Percentiles rank a stretch among this genome's conserved stretches.
Evolutionary conservation across 108 stramenopile genomes (phyloP).

Genomic region (Chaetoceros muelleri): DNA sequence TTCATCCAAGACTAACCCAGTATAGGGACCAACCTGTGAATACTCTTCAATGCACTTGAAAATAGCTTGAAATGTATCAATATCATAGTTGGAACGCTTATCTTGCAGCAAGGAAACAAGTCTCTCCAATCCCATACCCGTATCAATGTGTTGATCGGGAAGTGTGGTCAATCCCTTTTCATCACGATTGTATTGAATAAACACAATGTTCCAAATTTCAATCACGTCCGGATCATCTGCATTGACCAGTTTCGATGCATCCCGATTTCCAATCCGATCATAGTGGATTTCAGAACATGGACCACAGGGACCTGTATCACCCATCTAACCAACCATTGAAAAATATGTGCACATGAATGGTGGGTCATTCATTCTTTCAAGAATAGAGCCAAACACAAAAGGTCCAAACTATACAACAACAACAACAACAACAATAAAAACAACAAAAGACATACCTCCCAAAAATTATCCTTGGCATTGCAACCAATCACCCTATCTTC

Average conservation of each 20-base stretch:
- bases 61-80: constrained; percentile 84
- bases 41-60: constrained; percentile 55
- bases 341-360: constrained; percentile 1
- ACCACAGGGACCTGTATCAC: constrained; percentile 94
- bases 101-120: constrained; percentile 85
- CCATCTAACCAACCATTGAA: constrained; percentile 61
- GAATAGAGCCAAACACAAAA: not conserved
- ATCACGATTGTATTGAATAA: constrained; percentile 94
- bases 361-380: not conserved
- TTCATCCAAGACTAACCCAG: constrained; percentile 74
- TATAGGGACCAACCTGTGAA: constrained; percentile 58
- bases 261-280: constrained; percentile 88
- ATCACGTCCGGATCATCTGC: constrained; percentile 89
- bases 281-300: constrained; percentile 97
- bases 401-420: not conserved
- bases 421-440: not conserved
- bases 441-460: constrained; percentile 69
- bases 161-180: constrained; percentile 47
- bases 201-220: constrained; percentile 97
- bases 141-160: constrained; percentile 93
- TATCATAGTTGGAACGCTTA: constrained; percentile 92
- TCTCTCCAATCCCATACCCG: constrained; percentile 98
- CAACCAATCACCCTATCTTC: constrained; percentile 78
- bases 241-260: constrained; percentile 90
- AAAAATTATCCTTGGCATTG: constrained; percentile 92